Conservation (phyloP, 2,329 filamentous ascomycete genomes). For the Aspergillus quadrilineatus region DNA sequence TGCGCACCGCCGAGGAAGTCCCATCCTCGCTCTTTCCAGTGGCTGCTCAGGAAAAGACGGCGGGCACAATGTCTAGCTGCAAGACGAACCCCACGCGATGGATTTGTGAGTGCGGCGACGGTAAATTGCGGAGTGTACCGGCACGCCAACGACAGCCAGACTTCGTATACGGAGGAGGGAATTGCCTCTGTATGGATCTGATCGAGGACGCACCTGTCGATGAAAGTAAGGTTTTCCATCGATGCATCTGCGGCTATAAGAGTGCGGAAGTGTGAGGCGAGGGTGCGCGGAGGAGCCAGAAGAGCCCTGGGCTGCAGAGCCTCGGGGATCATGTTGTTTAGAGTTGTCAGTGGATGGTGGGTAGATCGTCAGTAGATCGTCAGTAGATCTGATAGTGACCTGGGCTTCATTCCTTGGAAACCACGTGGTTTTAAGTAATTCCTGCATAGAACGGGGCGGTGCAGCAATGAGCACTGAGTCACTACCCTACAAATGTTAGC, state of each 20-base stretch:
- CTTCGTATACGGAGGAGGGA: not conserved
- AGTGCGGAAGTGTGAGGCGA: not conserved
- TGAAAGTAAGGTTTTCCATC: not conserved
- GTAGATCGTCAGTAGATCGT: too few species aligned
- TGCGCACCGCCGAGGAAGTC: not conserved
- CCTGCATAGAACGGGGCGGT: too few species aligned
- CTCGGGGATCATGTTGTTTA: not conserved
- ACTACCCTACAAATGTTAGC: too few species aligned
- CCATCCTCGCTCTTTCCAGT: not conserved
- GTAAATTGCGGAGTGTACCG: not conserved
- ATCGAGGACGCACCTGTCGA: not conserved
- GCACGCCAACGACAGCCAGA: not conserved
- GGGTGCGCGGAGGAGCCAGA: not conserved
- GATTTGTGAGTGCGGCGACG: not conserved
- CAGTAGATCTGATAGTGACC: too few species aligned
- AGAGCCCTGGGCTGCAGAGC: not conserved
- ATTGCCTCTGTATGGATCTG: not conserved
- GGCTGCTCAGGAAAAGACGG: not conserved
- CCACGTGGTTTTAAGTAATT: too few species aligned
- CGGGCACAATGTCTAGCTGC: not conserved
- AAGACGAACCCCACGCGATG: not conserved
- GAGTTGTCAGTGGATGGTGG: too few species aligned
- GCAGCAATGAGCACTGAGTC: too few species aligned
- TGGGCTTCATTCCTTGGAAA: too few species aligned
- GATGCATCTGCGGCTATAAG: not conserved